phyloP scores from a whole-genome alignment of 495 filamentous ascomycete genomes.

The Aspergillus diversus region DNA sequence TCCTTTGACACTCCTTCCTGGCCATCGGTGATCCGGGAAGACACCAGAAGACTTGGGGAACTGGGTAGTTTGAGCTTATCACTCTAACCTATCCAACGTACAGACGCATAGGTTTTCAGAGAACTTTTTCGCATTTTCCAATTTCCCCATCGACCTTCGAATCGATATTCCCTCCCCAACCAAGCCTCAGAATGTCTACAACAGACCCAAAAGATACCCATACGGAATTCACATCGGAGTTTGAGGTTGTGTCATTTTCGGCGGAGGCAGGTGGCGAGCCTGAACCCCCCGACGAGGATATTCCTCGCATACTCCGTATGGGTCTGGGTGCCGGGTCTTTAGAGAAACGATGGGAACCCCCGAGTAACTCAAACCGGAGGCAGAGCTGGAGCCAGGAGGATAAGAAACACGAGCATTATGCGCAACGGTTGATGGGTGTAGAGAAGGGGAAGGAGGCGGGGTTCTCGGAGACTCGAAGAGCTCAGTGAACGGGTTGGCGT shows the following conservation, averaged over 20 bases:
- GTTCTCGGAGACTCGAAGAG: constrained; percentile 31
- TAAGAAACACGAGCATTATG: constrained; percentile 39
- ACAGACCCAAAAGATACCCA: neutral
- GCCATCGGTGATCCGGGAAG: neutral
- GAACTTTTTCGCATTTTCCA: neutral
- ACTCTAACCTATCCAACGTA: no score
- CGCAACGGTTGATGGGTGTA: constrained; percentile 27
- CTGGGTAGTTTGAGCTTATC: neutral
- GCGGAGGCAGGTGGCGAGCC: neutral
- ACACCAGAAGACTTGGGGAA: neutral
- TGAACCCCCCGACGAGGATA: neutral
- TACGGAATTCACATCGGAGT: neutral
- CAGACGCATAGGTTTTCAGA: no score
- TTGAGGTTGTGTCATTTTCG: neutral
- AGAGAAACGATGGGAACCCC: constrained; percentile 34
- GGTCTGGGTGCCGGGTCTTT: neutral
- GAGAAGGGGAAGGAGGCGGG: constrained; percentile 34
- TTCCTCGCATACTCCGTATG: neutral
- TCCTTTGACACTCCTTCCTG: neutral
- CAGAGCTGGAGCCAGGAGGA: constrained; percentile 42
- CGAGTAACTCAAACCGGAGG: constrained; percentile 28
- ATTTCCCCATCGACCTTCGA: no score
- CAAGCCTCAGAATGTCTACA: neutral
- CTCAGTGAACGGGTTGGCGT: neutral
- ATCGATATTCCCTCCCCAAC: neutral